phyloP scores from a whole-genome alignment of 495 filamentous ascomycete genomes.

The Neurospora sp. region DNA sequence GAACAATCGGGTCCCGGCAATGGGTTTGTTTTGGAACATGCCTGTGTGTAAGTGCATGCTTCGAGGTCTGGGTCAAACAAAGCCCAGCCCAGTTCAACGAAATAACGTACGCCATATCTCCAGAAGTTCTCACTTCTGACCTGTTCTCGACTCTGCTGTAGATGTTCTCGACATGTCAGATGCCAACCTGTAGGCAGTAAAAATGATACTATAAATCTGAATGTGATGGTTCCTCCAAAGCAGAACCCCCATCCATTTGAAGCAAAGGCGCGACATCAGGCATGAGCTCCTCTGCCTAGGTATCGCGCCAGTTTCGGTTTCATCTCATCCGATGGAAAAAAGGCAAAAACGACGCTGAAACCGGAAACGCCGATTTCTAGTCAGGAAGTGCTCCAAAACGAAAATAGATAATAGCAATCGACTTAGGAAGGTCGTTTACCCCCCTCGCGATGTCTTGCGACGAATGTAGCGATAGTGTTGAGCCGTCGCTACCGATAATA shows the following conservation, averaged over 20 bases:
- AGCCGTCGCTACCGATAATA: too few species aligned
- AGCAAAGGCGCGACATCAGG: neutral
- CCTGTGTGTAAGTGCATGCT: neutral
- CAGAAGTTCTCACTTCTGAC: neutral
- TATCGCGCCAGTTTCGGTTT: neutral
- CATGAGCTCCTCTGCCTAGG: neutral
- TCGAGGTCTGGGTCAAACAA: neutral
- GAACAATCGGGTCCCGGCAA: neutral
- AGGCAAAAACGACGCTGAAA: too few species aligned
- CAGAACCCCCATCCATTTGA: neutral
- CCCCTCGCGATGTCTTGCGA: too few species aligned
- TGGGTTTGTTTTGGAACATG: neutral
- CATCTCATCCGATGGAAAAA: too few species aligned
- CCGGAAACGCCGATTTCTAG: too few species aligned
- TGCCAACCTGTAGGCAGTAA: too few species aligned
- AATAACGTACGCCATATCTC: neutral
- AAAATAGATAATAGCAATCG: too few species aligned
- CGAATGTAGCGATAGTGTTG: too few species aligned
- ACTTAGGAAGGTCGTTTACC: too few species aligned
- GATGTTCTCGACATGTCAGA: neutral
- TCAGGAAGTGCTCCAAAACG: too few species aligned
- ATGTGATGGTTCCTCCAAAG: neutral
- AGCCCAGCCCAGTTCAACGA: neutral
- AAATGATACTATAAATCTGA: neutral
- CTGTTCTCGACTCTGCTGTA: neutral